Base-by-base conservation (phyloP, 1,284 basidiomycete species). In the Trichosporon sp. region DNA sequence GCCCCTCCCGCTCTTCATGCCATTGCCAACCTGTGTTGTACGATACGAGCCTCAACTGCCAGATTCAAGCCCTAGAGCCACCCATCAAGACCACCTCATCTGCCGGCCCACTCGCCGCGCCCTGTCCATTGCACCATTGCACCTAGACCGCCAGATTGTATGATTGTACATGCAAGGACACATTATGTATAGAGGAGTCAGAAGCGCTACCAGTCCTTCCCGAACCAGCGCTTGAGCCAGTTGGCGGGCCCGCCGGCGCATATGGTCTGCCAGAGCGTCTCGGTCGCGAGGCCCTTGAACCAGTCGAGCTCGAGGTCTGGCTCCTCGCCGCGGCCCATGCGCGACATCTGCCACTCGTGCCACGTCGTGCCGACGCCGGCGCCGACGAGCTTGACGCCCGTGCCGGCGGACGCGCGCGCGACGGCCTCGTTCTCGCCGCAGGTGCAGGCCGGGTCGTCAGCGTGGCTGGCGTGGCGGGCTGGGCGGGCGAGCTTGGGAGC, bases 341-440 rank as follows among this genome's bases (percentile, higher is more conserved):
- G 68, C 13, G 72, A 74, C 66, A 81, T 70, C 71, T 82, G 81
- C 81, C 80, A 81, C 72, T 81, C 79, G 67, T 81, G 80, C 81
- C 81, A 82, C 21, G 78, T 70, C 1, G 80, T 81, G 9, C 75
- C 76, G 1, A 82, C 72, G 1, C 77, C 75, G 3, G 80, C 81
- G 27, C 81, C 81, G 11, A 81, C 75, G 44, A 82, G 72, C 38
- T 77, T 77, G 35, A 81, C 76, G 0, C 75, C 75, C 1, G 58
- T n/a, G 3, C 56, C 56, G 1, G 27, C n/a, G 27, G 18, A 18
- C 1, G 56, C 29, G 2, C 15, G 27, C 2, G 29, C 29, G 15
- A 58, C 18, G 4, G 29, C 7, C 56, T 58, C 56, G 29, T n/a
- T 31, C 56, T 58, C 34, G 11, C 15, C 38, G 23, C 38, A 65